Conservation (phyloP, 495 filamentous ascomycete genomes). For the Sphaerosporella brunnea region DNA sequence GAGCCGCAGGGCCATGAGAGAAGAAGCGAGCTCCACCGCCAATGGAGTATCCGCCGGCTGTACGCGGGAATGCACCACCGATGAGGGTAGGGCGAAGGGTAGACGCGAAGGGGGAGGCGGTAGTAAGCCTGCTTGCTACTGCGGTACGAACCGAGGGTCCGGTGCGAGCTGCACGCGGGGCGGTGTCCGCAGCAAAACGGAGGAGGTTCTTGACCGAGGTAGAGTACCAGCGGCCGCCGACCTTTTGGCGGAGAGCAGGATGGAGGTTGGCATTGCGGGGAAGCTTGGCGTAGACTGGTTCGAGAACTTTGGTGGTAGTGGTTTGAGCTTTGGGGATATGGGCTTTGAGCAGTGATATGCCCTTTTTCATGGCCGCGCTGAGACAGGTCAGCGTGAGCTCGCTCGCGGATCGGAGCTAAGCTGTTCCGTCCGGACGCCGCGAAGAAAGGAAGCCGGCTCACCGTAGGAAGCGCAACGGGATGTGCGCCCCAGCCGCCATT, state of each 20-base stretch:
- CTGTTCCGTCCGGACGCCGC: background rate
- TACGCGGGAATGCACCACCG: constrained; percentile 66
- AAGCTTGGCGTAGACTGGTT: constrained; percentile 15
- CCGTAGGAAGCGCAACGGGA: constrained; percentile 26
- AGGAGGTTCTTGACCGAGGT: constrained; percentile 14
- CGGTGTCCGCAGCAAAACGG: constrained; percentile 2
- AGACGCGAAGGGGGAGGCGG: constrained; percentile 71
- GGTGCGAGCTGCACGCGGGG: background rate
- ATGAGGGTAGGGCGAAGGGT: constrained; percentile 84
- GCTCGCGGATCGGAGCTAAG: background rate
- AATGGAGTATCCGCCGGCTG: constrained; percentile 68
- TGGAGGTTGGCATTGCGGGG: constrained; percentile 9
- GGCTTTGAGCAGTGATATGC: constrained; percentile 15
- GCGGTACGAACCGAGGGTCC: constrained; percentile 11
- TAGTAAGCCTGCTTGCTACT: constrained; percentile 46
- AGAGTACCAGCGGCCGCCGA: constrained; percentile 17
- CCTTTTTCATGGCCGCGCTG: constrained; percentile 21
- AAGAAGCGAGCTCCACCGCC: constrained; percentile 71
- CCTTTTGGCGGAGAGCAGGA: constrained; percentile 9
- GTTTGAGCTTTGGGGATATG: constrained; percentile 13
- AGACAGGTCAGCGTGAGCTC: background rate
- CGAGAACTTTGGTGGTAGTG: constrained; percentile 10
- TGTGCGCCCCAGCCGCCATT: constrained; percentile 25
- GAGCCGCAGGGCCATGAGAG: constrained; percentile 66
- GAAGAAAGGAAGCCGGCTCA: constrained; percentile 2